These are phyloP conservation scores for Mikania micrantha DNA, from an alignment of 129 eudicot genomes.

Conservation along the genomic window DNA sequence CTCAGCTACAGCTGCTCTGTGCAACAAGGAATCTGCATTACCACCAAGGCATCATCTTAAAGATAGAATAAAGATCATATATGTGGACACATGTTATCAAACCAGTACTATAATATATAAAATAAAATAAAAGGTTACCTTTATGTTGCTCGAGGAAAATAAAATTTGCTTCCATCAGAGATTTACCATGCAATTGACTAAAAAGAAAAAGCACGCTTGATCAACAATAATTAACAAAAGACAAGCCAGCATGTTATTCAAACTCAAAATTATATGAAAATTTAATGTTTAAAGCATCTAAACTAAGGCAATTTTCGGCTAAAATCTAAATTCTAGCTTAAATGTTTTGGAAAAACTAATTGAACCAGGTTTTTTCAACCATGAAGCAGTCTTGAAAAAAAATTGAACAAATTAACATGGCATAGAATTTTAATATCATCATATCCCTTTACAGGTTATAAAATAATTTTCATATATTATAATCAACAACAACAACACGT, in stretches of 20 bases:
- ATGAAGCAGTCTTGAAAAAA: neutral
- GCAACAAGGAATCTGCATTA: conserved; percentile 77
- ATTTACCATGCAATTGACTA: conserved; percentile 71
- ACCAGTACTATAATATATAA: neutral
- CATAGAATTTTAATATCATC: neutral
- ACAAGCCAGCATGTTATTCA: neutral
- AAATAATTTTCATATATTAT: too few species aligned
- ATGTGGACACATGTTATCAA: neutral
- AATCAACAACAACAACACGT: too few species aligned
- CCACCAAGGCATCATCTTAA: conserved; percentile 1
- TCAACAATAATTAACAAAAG: neutral
- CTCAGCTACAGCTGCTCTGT: conserved; percentile 90
- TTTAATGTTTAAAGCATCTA: neutral
- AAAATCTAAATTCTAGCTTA: neutral
- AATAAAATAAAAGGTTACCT: conserved; percentile 33
- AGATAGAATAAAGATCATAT: neutral
- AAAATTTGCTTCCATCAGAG: conserved; percentile 64
- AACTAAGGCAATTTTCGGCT: neutral
- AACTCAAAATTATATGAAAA: neutral
- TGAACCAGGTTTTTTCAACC: neutral
- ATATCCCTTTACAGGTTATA: neutral
- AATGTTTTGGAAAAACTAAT: neutral
- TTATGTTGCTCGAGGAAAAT: conserved; percentile 55
- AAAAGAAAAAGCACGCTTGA: neutral
- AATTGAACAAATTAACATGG: neutral